A percentile compares a stretch with the other conserved stretches of the same genome.
Conservation (phyloP, 306 rosid species). For the Glycyrrhiza uralensis region DNA sequence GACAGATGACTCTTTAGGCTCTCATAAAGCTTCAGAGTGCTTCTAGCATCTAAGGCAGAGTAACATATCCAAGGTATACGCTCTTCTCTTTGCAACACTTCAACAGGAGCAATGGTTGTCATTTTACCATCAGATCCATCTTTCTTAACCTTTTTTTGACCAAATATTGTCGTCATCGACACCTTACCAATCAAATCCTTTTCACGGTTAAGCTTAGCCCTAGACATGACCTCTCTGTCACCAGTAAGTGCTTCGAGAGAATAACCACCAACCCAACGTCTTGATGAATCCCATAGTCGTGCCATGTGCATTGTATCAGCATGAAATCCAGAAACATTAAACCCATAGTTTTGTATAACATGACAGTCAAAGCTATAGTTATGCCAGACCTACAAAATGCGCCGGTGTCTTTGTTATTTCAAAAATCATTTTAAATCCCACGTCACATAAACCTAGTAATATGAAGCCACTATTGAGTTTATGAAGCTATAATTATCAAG, state of each 20-base stretch:
- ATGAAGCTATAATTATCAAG: background rate
- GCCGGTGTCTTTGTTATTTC: conserved; percentile 31
- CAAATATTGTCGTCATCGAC: conserved; percentile 45
- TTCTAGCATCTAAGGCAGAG: conserved; percentile 47
- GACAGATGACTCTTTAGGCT: conserved; percentile 47
- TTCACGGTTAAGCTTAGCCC: conserved; percentile 36
- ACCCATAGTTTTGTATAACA: conserved; percentile 86
- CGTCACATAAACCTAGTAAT: background rate
- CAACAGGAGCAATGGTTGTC: conserved; percentile 71
- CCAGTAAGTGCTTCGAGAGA: conserved; percentile 92
- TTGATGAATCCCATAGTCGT: conserved; percentile 96
- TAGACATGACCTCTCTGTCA: conserved; percentile 66
- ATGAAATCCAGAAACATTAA: conserved; percentile 86
- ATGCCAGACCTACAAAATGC: conserved; percentile 85
- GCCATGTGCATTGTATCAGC: conserved; percentile 99
- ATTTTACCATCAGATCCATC: conserved; percentile 53
- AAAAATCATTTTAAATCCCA: conserved; percentile 21
- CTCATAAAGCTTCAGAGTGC: conserved; percentile 50
- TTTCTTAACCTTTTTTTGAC: conserved; percentile 35
- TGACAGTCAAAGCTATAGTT: conserved; percentile 97
- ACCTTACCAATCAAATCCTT: conserved; percentile 49
- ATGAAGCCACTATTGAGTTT: background rate
- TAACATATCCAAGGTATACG: conserved; percentile 54
- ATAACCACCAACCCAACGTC: conserved; percentile 81
- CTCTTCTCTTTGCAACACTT: conserved; percentile 81